These are phyloP conservation scores for Dissoconium aciculare DNA, from an alignment of 2,329 filamentous ascomycete genomes.

Conservation along the genomic window DNA sequence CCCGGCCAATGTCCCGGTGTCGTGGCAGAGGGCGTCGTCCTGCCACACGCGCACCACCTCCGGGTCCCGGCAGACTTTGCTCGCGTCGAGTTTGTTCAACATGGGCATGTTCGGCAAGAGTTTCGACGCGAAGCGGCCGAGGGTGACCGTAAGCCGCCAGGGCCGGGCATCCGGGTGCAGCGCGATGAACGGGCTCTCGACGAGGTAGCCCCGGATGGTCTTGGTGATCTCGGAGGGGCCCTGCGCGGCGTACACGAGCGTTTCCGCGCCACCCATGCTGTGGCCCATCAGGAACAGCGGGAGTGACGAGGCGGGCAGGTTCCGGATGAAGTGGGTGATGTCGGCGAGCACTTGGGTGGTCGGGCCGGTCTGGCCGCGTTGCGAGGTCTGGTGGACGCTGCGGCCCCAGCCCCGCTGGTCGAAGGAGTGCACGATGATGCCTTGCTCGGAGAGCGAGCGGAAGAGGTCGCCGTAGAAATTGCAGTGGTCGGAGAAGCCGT, in stretches of 20 bases:
- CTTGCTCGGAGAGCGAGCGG: constrained; percentile 49
- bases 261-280: constrained; percentile 77
- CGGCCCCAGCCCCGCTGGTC: constrained; percentile 86
- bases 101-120: constrained; percentile 55
- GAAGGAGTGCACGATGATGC: constrained; percentile 62
- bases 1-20: constrained; percentile 75
- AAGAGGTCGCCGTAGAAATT: constrained; percentile 66
- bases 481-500: constrained; percentile 78
- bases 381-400: constrained; percentile 44
- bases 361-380: constrained; percentile 59
- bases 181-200: constrained; percentile 65
- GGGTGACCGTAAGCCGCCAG: constrained; percentile 43
- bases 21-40: constrained; percentile 59
- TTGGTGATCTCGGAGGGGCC: constrained; percentile 38
- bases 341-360: constrained; percentile 61
- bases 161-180: constrained; percentile 54
- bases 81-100: constrained; percentile 47
- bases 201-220: constrained; percentile 56
- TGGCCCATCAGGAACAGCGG: constrained; percentile 80
- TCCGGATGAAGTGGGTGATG: constrained; percentile 58
- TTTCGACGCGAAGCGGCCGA: constrained; percentile 52
- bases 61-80: constrained; percentile 52
- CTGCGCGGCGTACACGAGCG: constrained; percentile 43
- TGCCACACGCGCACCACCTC: constrained; percentile 45
- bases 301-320: constrained; percentile 33